phyloP scores from a whole-genome alignment of 176 grass and related monocot genomes.

The Puccinellia tenuiflora region DNA sequence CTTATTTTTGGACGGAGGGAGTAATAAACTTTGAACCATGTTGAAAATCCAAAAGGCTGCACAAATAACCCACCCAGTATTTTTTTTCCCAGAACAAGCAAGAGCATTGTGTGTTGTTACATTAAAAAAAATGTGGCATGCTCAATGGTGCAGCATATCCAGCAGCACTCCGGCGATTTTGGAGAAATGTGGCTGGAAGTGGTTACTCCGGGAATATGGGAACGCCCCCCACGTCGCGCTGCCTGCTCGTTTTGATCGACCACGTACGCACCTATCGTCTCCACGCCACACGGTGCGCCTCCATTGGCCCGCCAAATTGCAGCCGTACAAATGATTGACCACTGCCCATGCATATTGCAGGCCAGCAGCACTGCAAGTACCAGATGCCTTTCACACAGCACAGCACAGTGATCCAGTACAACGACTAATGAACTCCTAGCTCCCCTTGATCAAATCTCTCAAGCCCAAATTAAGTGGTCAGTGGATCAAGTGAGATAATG shows the following conservation, averaged over 20 bases:
- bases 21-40: neutral
- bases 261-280: neutral
- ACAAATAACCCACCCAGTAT: neutral
- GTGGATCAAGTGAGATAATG: neutral
- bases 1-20: no score
- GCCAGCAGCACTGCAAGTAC: neutral
- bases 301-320: constrained; percentile 10
- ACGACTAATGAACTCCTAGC: no score
- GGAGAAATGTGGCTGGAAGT: neutral
- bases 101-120: no score
- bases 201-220: constrained; percentile 31
- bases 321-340: constrained; percentile 26
- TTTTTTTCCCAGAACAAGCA: no score
- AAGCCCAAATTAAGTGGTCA: neutral
- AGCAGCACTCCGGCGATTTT: neutral
- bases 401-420: neutral
- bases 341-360: neutral
- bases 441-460: neutral
- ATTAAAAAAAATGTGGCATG: neutral
- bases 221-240: neutral
- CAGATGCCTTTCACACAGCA: constrained; percentile 21
- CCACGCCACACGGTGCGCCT: neutral
- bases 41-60: neutral
- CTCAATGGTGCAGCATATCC: neutral
- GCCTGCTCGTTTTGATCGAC: neutral